phyloP scores from a whole-genome alignment of 441 rosid species.

The Raphanus hybrid region DNA sequence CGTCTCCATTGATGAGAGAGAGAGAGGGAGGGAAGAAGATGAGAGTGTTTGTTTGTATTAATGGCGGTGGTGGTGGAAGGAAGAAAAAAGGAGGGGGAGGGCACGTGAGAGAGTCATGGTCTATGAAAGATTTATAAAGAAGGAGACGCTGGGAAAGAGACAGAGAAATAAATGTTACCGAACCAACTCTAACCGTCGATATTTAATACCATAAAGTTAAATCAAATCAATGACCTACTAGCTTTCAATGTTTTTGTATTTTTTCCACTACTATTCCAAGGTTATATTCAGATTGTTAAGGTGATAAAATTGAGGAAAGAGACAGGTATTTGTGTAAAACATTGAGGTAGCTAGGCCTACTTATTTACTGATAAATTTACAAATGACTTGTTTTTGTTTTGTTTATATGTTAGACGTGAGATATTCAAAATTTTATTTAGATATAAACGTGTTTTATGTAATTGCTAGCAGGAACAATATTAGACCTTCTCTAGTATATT shows the following conservation, averaged over 20 bases:
- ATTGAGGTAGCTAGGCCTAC: not conserved
- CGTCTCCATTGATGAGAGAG: constrained; percentile 32
- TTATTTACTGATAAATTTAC: not conserved
- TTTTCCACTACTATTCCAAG: not conserved
- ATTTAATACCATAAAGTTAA: constrained; percentile 29
- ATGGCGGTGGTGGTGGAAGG: constrained; percentile 21
- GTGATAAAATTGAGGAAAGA: constrained; percentile 7
- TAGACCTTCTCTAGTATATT: not conserved
- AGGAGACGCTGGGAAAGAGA: constrained; percentile 31
- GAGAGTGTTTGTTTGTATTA: constrained; percentile 13
- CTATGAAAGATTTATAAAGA: not conserved
- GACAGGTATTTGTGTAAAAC: not conserved
- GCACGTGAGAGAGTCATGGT: constrained; percentile 39
- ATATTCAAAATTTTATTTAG: not conserved
- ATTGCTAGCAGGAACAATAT: not conserved
- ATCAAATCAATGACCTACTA: constrained; percentile 1
- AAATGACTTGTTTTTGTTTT: not conserved
- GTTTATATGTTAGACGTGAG: not conserved
- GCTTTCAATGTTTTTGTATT: not conserved
- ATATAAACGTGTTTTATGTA: not conserved
- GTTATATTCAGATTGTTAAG: not conserved
- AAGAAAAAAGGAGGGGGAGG: not conserved
- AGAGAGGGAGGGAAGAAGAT: not conserved
- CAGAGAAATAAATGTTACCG: constrained; percentile 39
- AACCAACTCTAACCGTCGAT: constrained; percentile 36